A percentile compares a stretch with the other conserved stretches of the same genome.
phyloP scores from a whole-genome alignment of 768 basidiomycete species.

The Kwoniella mangroviensis region DNA sequence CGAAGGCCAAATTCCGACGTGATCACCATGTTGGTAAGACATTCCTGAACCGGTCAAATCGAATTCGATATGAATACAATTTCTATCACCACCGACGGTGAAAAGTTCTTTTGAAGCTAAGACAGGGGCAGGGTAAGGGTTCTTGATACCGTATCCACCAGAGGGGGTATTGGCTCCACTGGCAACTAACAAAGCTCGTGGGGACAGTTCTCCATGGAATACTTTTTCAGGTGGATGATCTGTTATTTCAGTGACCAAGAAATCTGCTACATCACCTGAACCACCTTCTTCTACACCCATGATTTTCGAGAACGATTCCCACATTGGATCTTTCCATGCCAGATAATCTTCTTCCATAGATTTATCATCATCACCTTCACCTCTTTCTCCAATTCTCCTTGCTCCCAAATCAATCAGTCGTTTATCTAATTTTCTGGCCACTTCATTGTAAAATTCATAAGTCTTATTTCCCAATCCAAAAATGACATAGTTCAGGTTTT shows the following conservation, averaged over 20 bases:
- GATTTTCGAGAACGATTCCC: conserved; percentile 79
- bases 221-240: conserved; percentile 74
- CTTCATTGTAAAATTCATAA: conserved; percentile 95
- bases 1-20: conserved; percentile 94
- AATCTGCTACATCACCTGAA: conserved; percentile 92
- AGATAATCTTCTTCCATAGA: conserved; percentile 99
- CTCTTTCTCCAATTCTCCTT: conserved; percentile 79
- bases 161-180: conserved; percentile 41
- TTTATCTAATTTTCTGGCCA: conserved; percentile 77
- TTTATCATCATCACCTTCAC: conserved; percentile 98
- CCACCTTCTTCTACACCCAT: conserved; percentile 95
- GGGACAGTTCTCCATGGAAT: conserved; percentile 94
- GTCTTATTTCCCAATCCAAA: conserved; percentile 76
- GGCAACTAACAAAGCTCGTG: conserved; percentile 86
- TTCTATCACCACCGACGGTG: conserved; percentile 70
- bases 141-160: conserved; percentile 97
- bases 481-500: conserved; percentile 89
- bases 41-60: conserved; percentile 93
- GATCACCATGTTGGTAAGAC: conserved; percentile 98
- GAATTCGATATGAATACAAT: conserved; percentile 94
- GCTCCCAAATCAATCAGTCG: conserved; percentile 79
- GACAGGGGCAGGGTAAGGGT: conserved; percentile 90
- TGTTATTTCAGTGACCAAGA: conserved; percentile 81
- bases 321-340: conserved; percentile 98
- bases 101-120: conserved; percentile 81